Evolutionary conservation across 1,284 basidiomycete species (phyloP).

Genomic region (Volvariella surrecta): DNA sequence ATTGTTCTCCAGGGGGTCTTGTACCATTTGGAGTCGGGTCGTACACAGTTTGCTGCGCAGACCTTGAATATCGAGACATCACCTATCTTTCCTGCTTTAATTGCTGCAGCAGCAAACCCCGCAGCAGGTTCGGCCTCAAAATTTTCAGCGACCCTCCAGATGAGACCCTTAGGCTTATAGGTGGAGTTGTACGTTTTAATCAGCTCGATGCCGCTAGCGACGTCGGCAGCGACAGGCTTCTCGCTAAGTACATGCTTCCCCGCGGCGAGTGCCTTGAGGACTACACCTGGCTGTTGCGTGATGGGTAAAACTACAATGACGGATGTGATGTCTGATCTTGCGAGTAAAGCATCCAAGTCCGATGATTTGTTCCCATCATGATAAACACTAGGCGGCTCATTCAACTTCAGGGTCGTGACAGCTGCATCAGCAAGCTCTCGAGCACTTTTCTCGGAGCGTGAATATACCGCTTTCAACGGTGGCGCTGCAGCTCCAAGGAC

Average conservation of each 20-base stretch:
- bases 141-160: slow-evolving; percentile 87
- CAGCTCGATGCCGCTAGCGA: slow-evolving; percentile 52
- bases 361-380: slow-evolving; percentile 37
- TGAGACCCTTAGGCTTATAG: slow-evolving; percentile 61
- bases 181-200: slow-evolving; percentile 57
- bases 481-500: slow-evolving; percentile 35
- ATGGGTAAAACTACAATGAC: slow-evolving; percentile 79
- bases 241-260: slow-evolving; percentile 85
- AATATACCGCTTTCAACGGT: slow-evolving; percentile 65
- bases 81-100: slow-evolving; percentile 54
- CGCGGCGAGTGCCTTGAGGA: slow-evolving; percentile 53
- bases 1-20: slow-evolving; percentile 77
- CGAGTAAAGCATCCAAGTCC: slow-evolving; percentile 59
- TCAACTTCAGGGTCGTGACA: slow-evolving; percentile 31
- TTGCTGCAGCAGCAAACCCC: slow-evolving; percentile 42
- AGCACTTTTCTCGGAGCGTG: slow-evolving; percentile 62
- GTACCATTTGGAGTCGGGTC: slow-evolving; percentile 64
- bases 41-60: slow-evolving; percentile 45
- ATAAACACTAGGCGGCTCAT: slow-evolving; percentile 40
- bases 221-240: slow-evolving; percentile 76
- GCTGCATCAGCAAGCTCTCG: slow-evolving; percentile 39
- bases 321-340: slow-evolving; percentile 55
- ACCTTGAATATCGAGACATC: slow-evolving; percentile 56
- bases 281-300: slow-evolving; percentile 57
- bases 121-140: slow-evolving; percentile 63